phyloP scores from a whole-genome alignment of 306 rosid genomes.

The Citrullus amarus region DNA sequence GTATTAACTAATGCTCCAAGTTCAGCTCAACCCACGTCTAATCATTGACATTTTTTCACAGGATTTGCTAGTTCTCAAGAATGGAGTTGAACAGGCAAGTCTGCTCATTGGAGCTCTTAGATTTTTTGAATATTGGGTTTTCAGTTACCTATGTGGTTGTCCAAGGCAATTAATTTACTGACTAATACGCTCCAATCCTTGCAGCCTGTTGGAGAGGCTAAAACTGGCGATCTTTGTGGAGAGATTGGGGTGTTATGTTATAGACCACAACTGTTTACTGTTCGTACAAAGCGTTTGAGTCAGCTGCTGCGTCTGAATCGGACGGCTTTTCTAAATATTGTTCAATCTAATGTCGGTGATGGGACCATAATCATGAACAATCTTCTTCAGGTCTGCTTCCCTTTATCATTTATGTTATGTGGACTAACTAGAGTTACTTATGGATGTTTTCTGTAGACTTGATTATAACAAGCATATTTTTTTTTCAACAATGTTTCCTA shows the following conservation, averaged over 20 bases:
- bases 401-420: background rate
- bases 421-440: background rate
- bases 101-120: background rate
- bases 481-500: background rate
- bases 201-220: conserved; percentile 70
- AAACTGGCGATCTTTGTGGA: conserved; percentile 68
- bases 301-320: conserved; percentile 76
- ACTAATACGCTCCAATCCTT: conserved; percentile 7
- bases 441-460: background rate
- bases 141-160: background rate
- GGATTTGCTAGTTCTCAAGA: conserved; percentile 56
- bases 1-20: background rate
- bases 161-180: background rate
- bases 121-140: background rate
- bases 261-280: conserved; percentile 79
- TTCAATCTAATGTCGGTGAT: conserved; percentile 82
- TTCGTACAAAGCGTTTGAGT: conserved; percentile 70
- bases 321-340: conserved; percentile 54
- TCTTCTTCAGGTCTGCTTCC: conserved; percentile 65
- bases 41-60: conserved; percentile 18
- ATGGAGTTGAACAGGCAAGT: conserved; percentile 76
- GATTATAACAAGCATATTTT: background rate
- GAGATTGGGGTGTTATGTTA: conserved; percentile 91
- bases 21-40: background rate
- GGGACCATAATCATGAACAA: conserved; percentile 88